Evolutionary conservation across 345 rosid genomes (phyloP), one percentile per base, ranked within the genome.

Genomic region (Gynandropsis gynandra): DNA sequence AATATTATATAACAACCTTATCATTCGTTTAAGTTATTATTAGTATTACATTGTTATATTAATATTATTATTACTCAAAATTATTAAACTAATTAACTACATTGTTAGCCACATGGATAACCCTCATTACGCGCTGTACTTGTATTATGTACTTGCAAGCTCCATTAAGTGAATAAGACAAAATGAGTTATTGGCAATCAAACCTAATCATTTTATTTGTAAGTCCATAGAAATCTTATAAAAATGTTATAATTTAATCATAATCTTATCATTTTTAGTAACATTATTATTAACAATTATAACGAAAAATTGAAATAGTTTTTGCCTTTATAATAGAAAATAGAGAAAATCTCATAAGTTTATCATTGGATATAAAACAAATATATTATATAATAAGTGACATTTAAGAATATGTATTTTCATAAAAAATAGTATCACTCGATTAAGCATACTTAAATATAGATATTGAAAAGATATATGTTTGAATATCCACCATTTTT

Each of bases 111-210:
- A 36, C 39, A 44, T 36, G 15, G 52, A 16, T 6, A 27, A 44
- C 18, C 20, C 53, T 20, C 38, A 21, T 45, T n/a, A 44, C 0
- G 20, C 20, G 59, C 13, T 61, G 59, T 52, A 52, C 58, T 61
- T 40, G 17, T 24, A 24, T 24, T 24, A 5, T 24, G 29, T 24
- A 24, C 29, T 24, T 4, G 1, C 50, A 50, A 36, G n/a, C 51
- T 61, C 20, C 24, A 43, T 61, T 35, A 45, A 61, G 45, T 52
- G 39, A 43, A 52, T 16, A 36, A 45, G 58, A 52, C 51, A 52
- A 61, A 61, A 21, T 0, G 5, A 16, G 3, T 61, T 61, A 52
- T 44, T 27, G 15, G 11, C 16, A 9, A 4, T 36, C 40, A n/a
- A n/a, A n/a, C 40, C 2, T 36, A 24, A 24, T 5, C 2, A 24